Conservation (phyloP, 257 asterid species). For the Eucommia ulmoides region DNA sequence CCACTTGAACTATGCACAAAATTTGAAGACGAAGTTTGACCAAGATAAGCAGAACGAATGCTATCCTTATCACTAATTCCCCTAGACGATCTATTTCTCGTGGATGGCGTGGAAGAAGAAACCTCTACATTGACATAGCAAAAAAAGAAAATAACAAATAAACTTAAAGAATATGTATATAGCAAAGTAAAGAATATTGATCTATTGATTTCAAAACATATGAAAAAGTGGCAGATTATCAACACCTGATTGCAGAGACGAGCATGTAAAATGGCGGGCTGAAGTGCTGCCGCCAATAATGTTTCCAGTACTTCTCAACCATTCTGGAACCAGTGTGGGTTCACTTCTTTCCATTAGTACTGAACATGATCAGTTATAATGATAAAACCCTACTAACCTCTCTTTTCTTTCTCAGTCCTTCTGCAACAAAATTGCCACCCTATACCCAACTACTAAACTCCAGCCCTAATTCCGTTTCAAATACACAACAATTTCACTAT, state of each 20-base stretch:
- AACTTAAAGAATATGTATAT: background rate
- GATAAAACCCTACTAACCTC: background rate
- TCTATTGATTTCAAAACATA: background rate
- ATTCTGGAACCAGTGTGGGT: constrained; percentile 63
- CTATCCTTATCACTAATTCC: constrained; percentile 37
- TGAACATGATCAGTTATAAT: constrained; percentile 33
- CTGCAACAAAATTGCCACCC: too few relatives aligned
- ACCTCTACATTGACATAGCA: background rate
- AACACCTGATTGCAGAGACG: constrained; percentile 19
- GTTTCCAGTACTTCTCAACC: constrained; percentile 70
- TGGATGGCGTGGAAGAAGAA: constrained; percentile 6
- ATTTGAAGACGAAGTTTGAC: constrained; percentile 35
- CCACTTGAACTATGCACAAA: constrained; percentile 35
- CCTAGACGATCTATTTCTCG: constrained; percentile 34
- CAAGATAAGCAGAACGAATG: constrained; percentile 21
- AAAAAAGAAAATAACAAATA: too few relatives aligned
- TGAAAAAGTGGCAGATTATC: background rate
- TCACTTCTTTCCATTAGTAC: constrained; percentile 79
- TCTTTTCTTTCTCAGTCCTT: background rate
- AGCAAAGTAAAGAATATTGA: background rate
- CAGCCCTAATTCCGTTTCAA: too few relatives aligned
- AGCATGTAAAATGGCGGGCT: constrained; percentile 27
- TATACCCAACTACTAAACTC: too few relatives aligned
- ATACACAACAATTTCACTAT: too few relatives aligned
- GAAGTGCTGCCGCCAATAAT: constrained; percentile 47